These are phyloP conservation scores for Pichia sp. DNA, from an alignment of 1,139 yeast genomes.

Conservation along the genomic window DNA sequence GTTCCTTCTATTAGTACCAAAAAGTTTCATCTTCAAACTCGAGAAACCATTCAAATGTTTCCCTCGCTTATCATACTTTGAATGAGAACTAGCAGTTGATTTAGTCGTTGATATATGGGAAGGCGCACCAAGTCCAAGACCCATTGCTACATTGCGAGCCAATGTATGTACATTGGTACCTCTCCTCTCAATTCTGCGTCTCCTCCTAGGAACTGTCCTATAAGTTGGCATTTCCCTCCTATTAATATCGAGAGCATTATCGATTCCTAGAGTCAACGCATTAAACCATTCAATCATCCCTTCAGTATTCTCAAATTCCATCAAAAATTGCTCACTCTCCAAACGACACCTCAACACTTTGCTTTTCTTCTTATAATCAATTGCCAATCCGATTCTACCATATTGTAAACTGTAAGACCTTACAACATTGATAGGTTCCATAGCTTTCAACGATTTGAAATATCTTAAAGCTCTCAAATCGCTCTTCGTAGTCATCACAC, in stretches of 20 bases:
- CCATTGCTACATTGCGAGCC: slow-evolving; percentile 4
- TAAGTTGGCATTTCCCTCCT: slow-evolving; percentile 58
- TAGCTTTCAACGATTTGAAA: slow-evolving; percentile 29
- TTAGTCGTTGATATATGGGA: too few species aligned
- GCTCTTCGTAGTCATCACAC: slow-evolving; percentile 27
- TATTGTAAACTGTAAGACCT: slow-evolving; percentile 63
- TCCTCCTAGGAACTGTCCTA: slow-evolving; percentile 67
- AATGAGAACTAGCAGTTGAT: too few species aligned
- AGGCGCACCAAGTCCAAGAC: slow-evolving; percentile 5
- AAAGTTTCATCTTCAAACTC: too few species aligned
- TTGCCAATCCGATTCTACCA: slow-evolving; percentile 62
- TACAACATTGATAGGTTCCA: slow-evolving; percentile 32
- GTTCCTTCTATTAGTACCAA: too few species aligned
- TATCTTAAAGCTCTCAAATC: slow-evolving; percentile 36
- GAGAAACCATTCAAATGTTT: too few species aligned
- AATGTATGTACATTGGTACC: background rate
- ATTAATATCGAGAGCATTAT: slow-evolving; percentile 54
- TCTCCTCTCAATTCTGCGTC: slow-evolving; percentile 32
- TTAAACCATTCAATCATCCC: slow-evolving; percentile 62
- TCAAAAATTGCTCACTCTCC: slow-evolving; percentile 60
- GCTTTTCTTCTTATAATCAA: slow-evolving; percentile 56
- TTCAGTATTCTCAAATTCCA: slow-evolving; percentile 48
- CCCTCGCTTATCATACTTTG: too few species aligned
- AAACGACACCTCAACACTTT: slow-evolving; percentile 55
- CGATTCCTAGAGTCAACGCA: slow-evolving; percentile 53